phyloP scores from a whole-genome alignment of 1,139 yeast species.

The Kodamaea suecica region DNA sequence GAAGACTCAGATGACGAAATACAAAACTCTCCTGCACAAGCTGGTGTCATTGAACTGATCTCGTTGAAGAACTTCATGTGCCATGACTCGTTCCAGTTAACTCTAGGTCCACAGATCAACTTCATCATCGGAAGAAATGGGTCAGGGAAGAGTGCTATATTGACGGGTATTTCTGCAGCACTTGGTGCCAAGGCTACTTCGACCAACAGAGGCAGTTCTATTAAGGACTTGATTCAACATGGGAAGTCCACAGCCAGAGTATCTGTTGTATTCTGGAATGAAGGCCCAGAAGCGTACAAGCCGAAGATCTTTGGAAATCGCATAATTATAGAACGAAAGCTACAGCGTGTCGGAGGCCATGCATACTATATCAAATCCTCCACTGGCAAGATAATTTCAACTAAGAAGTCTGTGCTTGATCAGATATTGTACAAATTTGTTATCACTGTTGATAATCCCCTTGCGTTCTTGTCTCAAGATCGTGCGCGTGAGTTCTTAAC shows the following conservation, averaged over 20 bases:
- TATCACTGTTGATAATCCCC: conserved; percentile 84
- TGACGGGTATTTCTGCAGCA: conserved; percentile 88
- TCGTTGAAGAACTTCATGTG: conserved; percentile 71
- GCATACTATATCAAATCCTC: conserved; percentile 54
- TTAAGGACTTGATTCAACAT: conserved; percentile 71
- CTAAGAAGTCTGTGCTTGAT: conserved; percentile 63
- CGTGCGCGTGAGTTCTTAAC: conserved; percentile 89
- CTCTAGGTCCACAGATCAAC: conserved; percentile 80
- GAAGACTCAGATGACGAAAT: conserved; percentile 17
- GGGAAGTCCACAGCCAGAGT: conserved; percentile 69
- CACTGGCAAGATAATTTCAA: conserved; percentile 51
- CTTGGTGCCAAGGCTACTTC: conserved; percentile 93
- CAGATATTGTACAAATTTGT: conserved; percentile 67
- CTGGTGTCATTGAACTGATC: conserved; percentile 58
- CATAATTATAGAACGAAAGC: conserved; percentile 69
- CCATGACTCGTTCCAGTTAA: conserved; percentile 75
- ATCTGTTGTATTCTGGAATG: conserved; percentile 56
- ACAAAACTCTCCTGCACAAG: conserved; percentile 35
- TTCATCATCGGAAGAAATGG: conserved; percentile 95
- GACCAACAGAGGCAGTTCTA: conserved; percentile 77
- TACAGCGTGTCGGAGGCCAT: conserved; percentile 50
- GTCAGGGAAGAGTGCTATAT: conserved; percentile 88
- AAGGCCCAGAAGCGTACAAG: conserved; percentile 61
- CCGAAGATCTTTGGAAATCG: conserved; percentile 63
- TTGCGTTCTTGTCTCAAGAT: conserved; percentile 91